Percentiles rank a stretch among this genome's conserved stretches.
Conservation (phyloP, 176 grass and related monocot genomes). For the Phoenix dactylifera region DNA sequence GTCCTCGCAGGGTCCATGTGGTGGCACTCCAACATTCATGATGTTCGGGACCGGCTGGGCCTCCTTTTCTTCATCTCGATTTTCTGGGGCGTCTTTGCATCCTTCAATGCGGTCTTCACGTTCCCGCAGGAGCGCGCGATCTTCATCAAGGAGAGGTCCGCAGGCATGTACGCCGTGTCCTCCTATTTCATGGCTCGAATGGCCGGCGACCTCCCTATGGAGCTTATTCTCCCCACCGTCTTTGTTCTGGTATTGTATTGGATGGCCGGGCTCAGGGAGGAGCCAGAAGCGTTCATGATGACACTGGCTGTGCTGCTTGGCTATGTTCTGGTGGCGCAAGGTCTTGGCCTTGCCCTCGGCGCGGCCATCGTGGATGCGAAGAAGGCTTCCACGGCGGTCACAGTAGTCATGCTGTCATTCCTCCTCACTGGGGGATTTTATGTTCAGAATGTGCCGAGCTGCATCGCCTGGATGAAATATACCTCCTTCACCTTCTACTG, state of each 20-base stretch:
- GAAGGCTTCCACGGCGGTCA: slow-evolving; percentile 65
- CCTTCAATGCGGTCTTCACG: slow-evolving; percentile 89
- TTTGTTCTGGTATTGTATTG: slow-evolving; percentile 79
- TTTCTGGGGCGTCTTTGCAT: slow-evolving; percentile 97
- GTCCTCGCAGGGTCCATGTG: slow-evolving; percentile 80
- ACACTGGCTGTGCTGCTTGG: slow-evolving; percentile 45
- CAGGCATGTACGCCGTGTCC: slow-evolving; percentile 84
- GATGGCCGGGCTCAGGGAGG: slow-evolving; percentile 71
- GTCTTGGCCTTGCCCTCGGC: slow-evolving; percentile 67
- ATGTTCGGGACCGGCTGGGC: slow-evolving; percentile 65
- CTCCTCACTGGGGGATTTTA: slow-evolving; percentile 90
- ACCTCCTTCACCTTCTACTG: slow-evolving; percentile 91
- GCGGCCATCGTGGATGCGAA: slow-evolving; percentile 88
- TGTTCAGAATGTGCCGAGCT: slow-evolving; percentile 59
- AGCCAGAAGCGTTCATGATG: slow-evolving; percentile 48
- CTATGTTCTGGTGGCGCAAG: slow-evolving; percentile 77
- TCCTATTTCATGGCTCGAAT: slow-evolving; percentile 81
- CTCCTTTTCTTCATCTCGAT: slow-evolving; percentile 98
- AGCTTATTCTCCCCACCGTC: slow-evolving; percentile 62
- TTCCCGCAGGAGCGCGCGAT: slow-evolving; percentile 78
- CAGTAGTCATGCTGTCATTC: slow-evolving; percentile 78
- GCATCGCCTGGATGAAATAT: slow-evolving; percentile 89
- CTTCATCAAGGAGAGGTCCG: slow-evolving; percentile 51
- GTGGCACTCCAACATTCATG: slow-evolving; percentile 61
- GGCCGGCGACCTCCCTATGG: slow-evolving; percentile 91